Evolutionary conservation across 768 basidiomycete species (phyloP).

Genomic region (Termitomyces sp.): DNA sequence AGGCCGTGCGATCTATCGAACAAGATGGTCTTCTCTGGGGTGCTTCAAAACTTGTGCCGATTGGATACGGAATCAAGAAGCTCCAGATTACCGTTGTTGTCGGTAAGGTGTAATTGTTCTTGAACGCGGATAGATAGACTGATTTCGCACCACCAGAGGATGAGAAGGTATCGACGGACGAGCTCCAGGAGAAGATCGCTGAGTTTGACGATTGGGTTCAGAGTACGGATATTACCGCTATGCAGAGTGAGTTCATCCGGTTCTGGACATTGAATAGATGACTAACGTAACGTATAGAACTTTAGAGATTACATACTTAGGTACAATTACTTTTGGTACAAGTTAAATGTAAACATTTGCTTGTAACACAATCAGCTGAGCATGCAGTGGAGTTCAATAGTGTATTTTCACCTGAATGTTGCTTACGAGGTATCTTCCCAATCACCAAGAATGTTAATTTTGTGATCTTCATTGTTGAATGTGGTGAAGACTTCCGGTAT

Average conservation of each 20-base stretch:
- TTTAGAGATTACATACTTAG: conserved; percentile 9
- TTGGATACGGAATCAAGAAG: conserved; percentile 92
- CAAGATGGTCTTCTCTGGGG: conserved; percentile 95
- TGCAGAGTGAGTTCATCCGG: conserved; percentile 66
- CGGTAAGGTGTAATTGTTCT: conserved; percentile 30
- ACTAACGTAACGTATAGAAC: conserved; percentile 15
- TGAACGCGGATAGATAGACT: neutral
- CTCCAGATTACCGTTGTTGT: conserved; percentile 68
- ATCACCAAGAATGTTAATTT: conserved; percentile 5
- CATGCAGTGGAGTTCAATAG: neutral
- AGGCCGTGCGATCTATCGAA: conserved; percentile 78
- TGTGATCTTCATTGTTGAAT: conserved; percentile 6
- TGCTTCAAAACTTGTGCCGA: conserved; percentile 83
- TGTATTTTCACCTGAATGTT: neutral
- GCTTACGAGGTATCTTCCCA: neutral
- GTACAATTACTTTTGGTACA: neutral
- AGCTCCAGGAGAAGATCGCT: conserved; percentile 84
- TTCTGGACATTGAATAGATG: neutral
- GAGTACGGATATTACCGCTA: conserved; percentile 87
- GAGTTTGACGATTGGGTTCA: conserved; percentile 88
- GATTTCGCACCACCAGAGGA: conserved; percentile 57
- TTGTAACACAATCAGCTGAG: neutral
- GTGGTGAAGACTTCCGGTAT: no score
- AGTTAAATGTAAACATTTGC: neutral
- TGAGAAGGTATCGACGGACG: conserved; percentile 87